These are phyloP conservation scores for Orbilia quercus DNA, from an alignment of 2,329 filamentous ascomycete genomes.

Conservation along the genomic window DNA sequence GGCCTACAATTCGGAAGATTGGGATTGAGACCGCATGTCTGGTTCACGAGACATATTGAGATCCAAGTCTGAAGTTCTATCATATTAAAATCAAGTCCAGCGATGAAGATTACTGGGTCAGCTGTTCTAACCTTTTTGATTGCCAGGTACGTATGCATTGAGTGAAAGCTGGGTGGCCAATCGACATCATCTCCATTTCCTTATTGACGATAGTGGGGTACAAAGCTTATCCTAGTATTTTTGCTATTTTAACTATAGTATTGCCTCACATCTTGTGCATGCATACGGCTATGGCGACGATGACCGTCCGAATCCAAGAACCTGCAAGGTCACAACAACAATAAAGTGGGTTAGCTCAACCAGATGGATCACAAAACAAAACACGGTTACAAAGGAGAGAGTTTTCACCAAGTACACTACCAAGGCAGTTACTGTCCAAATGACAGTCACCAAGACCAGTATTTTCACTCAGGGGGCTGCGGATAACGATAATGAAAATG, in stretches of 20 bases:
- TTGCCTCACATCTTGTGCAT: background rate
- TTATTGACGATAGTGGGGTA: too few relatives aligned
- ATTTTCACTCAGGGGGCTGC: background rate
- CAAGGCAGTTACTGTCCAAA: background rate
- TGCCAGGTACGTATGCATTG: background rate
- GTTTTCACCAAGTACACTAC: conserved; percentile 2
- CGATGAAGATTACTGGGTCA: too few relatives aligned
- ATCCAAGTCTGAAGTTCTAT: too few relatives aligned
- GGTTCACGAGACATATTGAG: too few relatives aligned
- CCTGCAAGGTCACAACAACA: background rate
- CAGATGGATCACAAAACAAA: background rate
- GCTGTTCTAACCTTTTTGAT: too few relatives aligned
- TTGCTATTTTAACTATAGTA: background rate
- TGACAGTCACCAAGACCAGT: background rate
- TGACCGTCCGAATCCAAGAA: background rate
- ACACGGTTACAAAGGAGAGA: background rate
- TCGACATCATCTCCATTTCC: too few relatives aligned
- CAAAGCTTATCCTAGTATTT: background rate
- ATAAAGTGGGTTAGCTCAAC: background rate
- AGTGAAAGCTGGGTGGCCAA: too few relatives aligned
- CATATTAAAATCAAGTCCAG: too few relatives aligned
- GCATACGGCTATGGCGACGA: background rate
- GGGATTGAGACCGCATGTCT: too few relatives aligned
- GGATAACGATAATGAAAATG: background rate
- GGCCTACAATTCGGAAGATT: too few relatives aligned